Conservation (phyloP, 306 rosid genomes). For the Vigna mungo region DNA sequence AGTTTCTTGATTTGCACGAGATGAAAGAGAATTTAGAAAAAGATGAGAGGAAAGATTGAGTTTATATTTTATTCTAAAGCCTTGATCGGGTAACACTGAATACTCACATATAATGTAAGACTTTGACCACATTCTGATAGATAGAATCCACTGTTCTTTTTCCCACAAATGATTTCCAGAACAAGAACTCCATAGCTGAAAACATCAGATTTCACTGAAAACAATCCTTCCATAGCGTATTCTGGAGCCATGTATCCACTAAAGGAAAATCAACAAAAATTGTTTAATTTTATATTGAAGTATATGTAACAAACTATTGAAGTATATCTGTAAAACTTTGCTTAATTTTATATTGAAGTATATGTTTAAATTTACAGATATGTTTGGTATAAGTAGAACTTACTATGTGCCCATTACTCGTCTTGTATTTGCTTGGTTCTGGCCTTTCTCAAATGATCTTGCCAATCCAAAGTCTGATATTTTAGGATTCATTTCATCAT, state of each 20-base stretch:
- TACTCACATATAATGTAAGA: slow-evolving; percentile 37
- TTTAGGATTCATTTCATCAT: slow-evolving; percentile 9
- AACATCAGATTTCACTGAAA: slow-evolving; percentile 21
- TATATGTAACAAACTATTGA: neutral
- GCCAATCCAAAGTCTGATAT: slow-evolving; percentile 22
- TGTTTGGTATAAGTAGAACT: neutral
- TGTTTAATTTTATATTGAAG: neutral
- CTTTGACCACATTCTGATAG: slow-evolving; percentile 29
- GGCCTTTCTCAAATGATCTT: slow-evolving; percentile 10
- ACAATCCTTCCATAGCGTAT: slow-evolving; percentile 22
- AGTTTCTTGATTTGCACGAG: neutral
- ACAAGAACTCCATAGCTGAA: slow-evolving; percentile 45
- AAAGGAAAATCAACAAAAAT: neutral
- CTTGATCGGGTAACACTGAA: neutral
- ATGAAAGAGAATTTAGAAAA: neutral
- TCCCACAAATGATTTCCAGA: slow-evolving; percentile 45
- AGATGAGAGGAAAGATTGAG: neutral
- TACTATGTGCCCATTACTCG: slow-evolving; percentile 11
- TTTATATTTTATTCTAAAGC: neutral
- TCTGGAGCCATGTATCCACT: slow-evolving; percentile 24
- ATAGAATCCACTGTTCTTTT: slow-evolving; percentile 34
- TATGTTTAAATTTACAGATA: neutral
- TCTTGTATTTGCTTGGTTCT: neutral
- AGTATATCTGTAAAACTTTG: neutral
- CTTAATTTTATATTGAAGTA: neutral